These are phyloP conservation scores for Neurospora hispaniola DNA, from an alignment of 495 filamentous ascomycete species.

Conservation along the genomic window DNA sequence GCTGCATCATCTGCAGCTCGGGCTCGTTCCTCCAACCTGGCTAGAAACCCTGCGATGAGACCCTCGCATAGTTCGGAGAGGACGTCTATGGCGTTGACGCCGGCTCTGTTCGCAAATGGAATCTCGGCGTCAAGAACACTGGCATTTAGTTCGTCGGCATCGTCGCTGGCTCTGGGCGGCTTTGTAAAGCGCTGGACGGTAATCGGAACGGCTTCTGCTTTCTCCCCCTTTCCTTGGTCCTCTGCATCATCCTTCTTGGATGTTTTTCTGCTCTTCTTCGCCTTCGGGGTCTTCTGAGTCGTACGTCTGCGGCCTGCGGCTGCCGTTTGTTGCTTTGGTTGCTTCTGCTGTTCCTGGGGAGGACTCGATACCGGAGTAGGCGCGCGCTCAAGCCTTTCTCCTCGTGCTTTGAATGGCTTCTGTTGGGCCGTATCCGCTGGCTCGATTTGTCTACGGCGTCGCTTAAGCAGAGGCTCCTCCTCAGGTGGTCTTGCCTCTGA, in stretches of 20 bases:
- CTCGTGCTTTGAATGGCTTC: slow-evolving; percentile 19
- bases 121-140: slow-evolving; percentile 32
- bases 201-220: slow-evolving; percentile 25
- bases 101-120: slow-evolving; percentile 44
- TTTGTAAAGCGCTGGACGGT: slow-evolving; percentile 39
- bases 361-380: not conserved
- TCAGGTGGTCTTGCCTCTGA: slow-evolving; percentile 13
- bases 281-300: slow-evolving; percentile 2
- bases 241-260: slow-evolving; percentile 4
- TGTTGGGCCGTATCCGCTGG: slow-evolving; percentile 26
- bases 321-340: slow-evolving; percentile 6
- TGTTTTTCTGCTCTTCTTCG: slow-evolving; percentile 7
- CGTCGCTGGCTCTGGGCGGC: slow-evolving; percentile 7
- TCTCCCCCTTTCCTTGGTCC: slow-evolving; percentile 14
- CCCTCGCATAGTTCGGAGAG: slow-evolving; percentile 60
- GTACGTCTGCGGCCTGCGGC: slow-evolving; percentile 12
- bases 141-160: slow-evolving; percentile 19
- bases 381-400: not conserved
- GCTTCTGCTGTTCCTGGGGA: not conserved
- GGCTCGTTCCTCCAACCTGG: slow-evolving; percentile 32
- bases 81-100: slow-evolving; percentile 61
- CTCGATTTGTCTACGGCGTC: slow-evolving; percentile 19
- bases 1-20: slow-evolving; percentile 28
- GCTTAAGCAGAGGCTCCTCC: slow-evolving; percentile 21
- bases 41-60: slow-evolving; percentile 43